These are phyloP conservation scores for Lactifluus piperatus DNA, from an alignment of 768 basidiomycete species.

Conservation along the genomic window DNA sequence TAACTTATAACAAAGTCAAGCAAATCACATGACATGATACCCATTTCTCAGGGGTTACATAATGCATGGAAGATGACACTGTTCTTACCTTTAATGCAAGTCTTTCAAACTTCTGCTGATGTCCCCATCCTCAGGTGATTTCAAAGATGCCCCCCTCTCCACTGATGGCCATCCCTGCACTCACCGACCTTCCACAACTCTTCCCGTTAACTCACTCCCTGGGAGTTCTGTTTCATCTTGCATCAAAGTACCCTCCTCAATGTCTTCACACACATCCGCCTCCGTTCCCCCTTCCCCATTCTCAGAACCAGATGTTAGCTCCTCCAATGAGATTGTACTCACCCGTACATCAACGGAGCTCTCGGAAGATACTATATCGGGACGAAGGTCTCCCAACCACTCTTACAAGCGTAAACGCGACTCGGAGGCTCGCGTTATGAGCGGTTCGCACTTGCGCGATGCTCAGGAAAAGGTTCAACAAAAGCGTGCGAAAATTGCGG, in stretches of 20 bases:
- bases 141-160: not conserved
- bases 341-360: not conserved
- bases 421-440: not conserved
- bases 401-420: constrained; percentile 7
- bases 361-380: not conserved
- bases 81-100: not conserved
- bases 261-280: not conserved
- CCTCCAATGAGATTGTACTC: not conserved
- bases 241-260: not conserved
- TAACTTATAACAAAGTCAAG: not conserved
- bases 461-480: constrained; percentile 10
- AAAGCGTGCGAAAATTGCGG: constrained; percentile 12
- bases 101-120: not conserved
- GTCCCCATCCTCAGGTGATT: constrained; percentile 1
- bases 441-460: not conserved
- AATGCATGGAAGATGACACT: not conserved
- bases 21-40: not conserved
- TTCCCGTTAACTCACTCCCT: not conserved
- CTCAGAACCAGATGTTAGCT: not conserved
- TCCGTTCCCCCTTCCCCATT: not conserved
- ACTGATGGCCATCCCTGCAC: not conserved
- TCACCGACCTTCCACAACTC: not conserved
- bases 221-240: not conserved
- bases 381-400: not conserved
- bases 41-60: not conserved